Evolutionary conservation across 352 stramenopile genomes (phyloP), one percentile per base, ranked within the genome.

Genomic region (Elongisporangium anandrum): DNA sequence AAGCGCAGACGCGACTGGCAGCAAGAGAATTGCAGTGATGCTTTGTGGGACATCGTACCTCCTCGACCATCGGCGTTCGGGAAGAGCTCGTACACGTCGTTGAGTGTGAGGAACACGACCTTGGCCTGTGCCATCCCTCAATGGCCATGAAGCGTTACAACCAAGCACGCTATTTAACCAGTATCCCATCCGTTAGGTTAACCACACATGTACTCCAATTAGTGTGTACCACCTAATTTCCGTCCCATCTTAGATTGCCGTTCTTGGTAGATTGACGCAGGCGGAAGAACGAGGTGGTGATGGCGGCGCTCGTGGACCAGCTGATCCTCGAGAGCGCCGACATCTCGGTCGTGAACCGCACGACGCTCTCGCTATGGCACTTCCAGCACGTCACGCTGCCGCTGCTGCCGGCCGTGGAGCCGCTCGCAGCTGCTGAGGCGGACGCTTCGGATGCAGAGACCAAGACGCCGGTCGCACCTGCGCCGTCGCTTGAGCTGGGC

Each of bases 341-440:
- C 66, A 66, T 94, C 50, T 76, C 61, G 38, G 77, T 88, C 54
- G 70, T 94, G 56, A 88, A 92, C 66, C 81, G 81, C 54, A 73
- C 80, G 67, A 83, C 77, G 50, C 69, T 94, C 13, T 90, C 84
- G 38, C 75, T 92, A 17, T 94, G 84, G 84, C 84, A 94, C 66
- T 88, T 90, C 61, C 72, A 81, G 54, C 78, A 92, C 59, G 62
- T 94, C 47, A 61, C 70, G 52, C 65, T 70, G 12, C 74, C 75
- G 59, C 60, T 89, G 50, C 57, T 93, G 17, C 75, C 79, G 52
- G 20, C 54, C 17, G 58, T 21, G 15, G 12, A 50, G 12, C 26
- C 15, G 2, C 26, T 26, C 23, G 16, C 4, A 17, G 48, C 52
- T 10, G 54, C 34, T 4, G 61, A 71, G 13, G 26, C 56, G 4